Conservation (phyloP, 2,329 filamentous ascomycete species). For the Fusarium dimerum region DNA sequence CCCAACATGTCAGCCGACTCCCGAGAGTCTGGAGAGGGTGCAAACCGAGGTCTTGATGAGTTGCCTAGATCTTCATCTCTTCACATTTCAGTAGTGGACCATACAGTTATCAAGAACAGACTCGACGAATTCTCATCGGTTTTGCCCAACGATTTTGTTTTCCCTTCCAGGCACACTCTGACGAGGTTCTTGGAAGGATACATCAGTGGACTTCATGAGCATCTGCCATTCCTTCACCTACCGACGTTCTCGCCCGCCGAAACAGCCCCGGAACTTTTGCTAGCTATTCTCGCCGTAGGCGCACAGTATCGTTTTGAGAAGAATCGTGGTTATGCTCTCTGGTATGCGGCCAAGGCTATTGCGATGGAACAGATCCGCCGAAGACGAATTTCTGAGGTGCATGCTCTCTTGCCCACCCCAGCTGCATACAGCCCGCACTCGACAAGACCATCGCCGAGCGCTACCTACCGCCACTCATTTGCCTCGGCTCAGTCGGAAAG, state of each 20-base stretch:
- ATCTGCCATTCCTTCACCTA: conserved; percentile 63
- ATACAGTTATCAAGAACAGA: conserved; percentile 57
- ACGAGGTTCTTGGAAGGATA: conserved; percentile 71
- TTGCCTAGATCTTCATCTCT: conserved; percentile 36
- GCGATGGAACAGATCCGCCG: conserved; percentile 60
- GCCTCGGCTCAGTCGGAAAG: conserved; percentile 59
- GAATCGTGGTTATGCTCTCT: conserved; percentile 59
- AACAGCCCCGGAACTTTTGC: conserved; percentile 66
- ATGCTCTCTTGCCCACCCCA: conserved; percentile 56
- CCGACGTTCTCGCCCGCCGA: conserved; percentile 64
- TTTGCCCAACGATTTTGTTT: conserved; percentile 62
- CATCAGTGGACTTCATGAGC: conserved; percentile 64
- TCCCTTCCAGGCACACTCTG: conserved; percentile 69
- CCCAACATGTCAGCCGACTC: conserved; percentile 55
- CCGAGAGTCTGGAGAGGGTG: conserved; percentile 40
- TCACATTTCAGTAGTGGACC: conserved; percentile 56
- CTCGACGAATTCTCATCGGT: conserved; percentile 63
- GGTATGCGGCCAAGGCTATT: conserved; percentile 62
- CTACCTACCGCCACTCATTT: conserved; percentile 59
- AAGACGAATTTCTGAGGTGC: conserved; percentile 57
- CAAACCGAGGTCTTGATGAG: conserved; percentile 33
- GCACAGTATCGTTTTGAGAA: conserved; percentile 66
- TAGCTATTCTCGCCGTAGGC: conserved; percentile 68
- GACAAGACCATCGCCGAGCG: conserved; percentile 58
- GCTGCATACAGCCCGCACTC: conserved; percentile 62